Evolutionary conservation across 2,329 filamentous ascomycete species (phyloP).

Genomic region (Sphaerulina musiva): DNA sequence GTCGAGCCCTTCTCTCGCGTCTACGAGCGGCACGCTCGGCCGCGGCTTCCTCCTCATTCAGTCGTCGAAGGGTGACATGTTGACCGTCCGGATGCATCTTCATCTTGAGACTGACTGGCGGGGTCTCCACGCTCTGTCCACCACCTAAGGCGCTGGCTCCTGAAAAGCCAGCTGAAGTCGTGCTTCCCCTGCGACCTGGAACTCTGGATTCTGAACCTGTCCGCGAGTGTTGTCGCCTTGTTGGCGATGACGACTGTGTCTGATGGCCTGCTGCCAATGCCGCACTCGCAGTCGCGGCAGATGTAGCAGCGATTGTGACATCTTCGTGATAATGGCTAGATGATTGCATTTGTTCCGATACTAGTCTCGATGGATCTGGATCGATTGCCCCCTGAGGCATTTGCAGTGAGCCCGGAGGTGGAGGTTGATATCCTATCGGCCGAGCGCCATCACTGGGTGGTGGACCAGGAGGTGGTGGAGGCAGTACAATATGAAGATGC

Average conservation of each 20-base stretch:
- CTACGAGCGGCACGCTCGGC: conserved; percentile 52
- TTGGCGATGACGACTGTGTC: conserved; percentile 28
- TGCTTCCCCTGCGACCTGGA: conserved; percentile 15
- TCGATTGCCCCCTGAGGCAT: conserved; percentile 39
- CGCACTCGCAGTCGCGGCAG: conserved; percentile 18
- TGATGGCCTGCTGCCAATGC: conserved; percentile 24
- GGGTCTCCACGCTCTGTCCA: conserved; percentile 37
- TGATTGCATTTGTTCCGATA: conserved; percentile 28
- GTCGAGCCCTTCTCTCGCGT: conserved; percentile 39
- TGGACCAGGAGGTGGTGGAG: conserved; percentile 33
- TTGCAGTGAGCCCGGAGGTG: conserved; percentile 26
- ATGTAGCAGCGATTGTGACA: conserved; percentile 14
- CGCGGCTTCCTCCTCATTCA: conserved; percentile 57
- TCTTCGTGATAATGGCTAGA: conserved; percentile 15
- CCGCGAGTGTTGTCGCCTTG: conserved; percentile 15
- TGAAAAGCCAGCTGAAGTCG: conserved; percentile 21
- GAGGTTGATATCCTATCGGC: conserved; percentile 22
- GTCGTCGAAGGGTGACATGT: conserved; percentile 55
- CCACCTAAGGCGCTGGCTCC: conserved; percentile 18
- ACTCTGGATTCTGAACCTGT: conserved; percentile 16
- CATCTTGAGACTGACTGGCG: conserved; percentile 58
- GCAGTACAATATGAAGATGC: conserved; percentile 14
- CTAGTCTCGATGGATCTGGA: conserved; percentile 32
- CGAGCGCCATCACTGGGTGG: conserved; percentile 25
- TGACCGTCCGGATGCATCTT: conserved; percentile 60